Conservation (phyloP, 345 rosid species). For the Arabidopsis arenosa region DNA sequence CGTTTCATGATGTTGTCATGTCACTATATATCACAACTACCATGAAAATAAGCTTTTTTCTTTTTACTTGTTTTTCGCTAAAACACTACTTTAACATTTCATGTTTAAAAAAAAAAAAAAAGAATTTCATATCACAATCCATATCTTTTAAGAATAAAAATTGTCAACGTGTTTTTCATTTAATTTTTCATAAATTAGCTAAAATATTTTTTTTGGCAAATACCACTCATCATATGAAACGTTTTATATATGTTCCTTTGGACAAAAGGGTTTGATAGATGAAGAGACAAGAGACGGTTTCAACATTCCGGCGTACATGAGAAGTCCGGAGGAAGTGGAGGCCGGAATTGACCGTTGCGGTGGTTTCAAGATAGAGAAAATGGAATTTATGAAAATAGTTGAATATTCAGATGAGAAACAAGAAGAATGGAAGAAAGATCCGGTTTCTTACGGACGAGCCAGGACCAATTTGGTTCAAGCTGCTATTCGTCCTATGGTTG, state of each 20-base stretch:
- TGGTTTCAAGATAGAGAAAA: conserved; percentile 57
- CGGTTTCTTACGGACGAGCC: conserved; percentile 58
- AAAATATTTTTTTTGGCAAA: background rate
- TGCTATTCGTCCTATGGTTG: conserved; percentile 55
- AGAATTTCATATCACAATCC: background rate
- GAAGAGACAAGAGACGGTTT: conserved; percentile 63
- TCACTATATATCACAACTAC: conserved; percentile 20
- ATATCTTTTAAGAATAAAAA: background rate
- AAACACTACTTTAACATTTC: background rate
- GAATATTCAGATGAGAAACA: conserved; percentile 59
- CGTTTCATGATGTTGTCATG: conserved; percentile 31
- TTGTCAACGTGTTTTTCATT: background rate
- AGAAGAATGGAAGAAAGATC: conserved; percentile 58
- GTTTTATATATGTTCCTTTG: background rate
- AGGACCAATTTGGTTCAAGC: conserved; percentile 63
- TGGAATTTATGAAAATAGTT: conserved; percentile 53
- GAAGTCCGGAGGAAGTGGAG: conserved; percentile 63
- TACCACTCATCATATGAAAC: background rate
- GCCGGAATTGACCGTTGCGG: conserved; percentile 52
- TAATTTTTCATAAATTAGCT: background rate
- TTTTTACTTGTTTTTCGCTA: background rate
- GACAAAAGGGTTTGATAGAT: conserved; percentile 56
- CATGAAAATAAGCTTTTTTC: background rate
- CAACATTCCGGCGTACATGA: conserved; percentile 69
- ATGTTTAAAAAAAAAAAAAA: background rate